Evolutionary conservation across 1,284 basidiomycete species (phyloP), one percentile per base, ranked within the genome.

Genomic region (Heliocybe sulcata): DNA sequence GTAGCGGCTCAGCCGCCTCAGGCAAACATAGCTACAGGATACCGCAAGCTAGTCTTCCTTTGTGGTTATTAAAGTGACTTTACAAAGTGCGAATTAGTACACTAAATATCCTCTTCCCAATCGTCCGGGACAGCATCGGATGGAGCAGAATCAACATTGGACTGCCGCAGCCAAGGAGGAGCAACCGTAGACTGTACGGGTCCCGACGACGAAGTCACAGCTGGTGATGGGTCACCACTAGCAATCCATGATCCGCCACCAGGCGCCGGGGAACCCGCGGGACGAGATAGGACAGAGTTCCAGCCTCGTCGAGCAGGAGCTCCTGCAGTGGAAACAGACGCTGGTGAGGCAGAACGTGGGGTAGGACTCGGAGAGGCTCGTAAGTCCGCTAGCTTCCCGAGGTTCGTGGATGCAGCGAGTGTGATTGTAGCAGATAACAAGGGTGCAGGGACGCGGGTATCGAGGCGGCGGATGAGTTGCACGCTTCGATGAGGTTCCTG

Each of bases 401-500:
- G 72, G 26, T 56, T 61, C 54, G 55, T 33, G 56, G 71, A 63
- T 8, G 68, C 54, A 51, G 58, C 52, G 8, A 59, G 48, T 22
- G 57, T 29, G 16, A 77, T 60, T 29, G 67, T 61, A 3, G 71
- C 64, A 1, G 89, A 91, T 3, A 95, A 76, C 2, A 85, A 71
- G 0, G 90, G 89, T 1, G 64, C 67, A 0, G 92, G 92, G 1
- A 91, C 72, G 20, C 90, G 82, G 0, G 91, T 87, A 66, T 95
- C 92, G 49, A 92, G 71, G 22, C 91, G 80, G 10, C 90, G 80
- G 47, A 91, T 74, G 53, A 95, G 80, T 65, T 92, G 87, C 1
- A 94, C 88, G 59, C 90, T 76, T 35, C 79, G 76, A 64, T 90
- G 77, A 0, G 92, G 92, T 62, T 94, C 92, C 62, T 87, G 86